These are phyloP conservation scores for Albizia julibrissin DNA, from an alignment of 306 rosid species.

Conservation along the genomic window DNA sequence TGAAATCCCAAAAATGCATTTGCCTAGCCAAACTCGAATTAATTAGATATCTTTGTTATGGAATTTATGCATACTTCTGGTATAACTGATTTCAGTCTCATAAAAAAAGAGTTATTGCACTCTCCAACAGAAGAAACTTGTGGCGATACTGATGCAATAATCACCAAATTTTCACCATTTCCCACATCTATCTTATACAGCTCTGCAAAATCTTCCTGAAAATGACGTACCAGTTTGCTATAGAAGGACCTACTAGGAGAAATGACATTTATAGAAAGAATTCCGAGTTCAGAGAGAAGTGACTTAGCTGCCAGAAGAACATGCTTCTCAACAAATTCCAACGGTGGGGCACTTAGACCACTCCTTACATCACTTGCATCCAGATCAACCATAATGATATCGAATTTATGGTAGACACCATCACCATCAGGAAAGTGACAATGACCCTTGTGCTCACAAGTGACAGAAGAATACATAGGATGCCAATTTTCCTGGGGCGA, in stretches of 20 bases:
- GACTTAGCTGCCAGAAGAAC: constrained; percentile 60
- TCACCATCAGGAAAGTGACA: constrained; percentile 18
- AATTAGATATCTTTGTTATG: constrained; percentile 41
- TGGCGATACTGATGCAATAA: constrained; percentile 54
- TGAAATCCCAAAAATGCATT: neutral
- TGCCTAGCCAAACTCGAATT: neutral
- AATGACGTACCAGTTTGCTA: constrained; percentile 43
- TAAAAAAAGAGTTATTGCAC: constrained; percentile 45
- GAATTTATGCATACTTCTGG: constrained; percentile 61
- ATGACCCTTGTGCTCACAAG: constrained; percentile 29
- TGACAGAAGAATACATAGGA: constrained; percentile 16
- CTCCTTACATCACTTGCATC: constrained; percentile 61
- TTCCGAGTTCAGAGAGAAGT: constrained; percentile 64
- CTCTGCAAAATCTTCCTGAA: constrained; percentile 56
- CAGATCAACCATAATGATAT: constrained; percentile 73
- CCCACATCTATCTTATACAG: constrained; percentile 70
- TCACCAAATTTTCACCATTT: constrained; percentile 75
- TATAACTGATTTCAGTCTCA: constrained; percentile 48
- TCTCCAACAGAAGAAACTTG: constrained; percentile 32
- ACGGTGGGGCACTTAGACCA: constrained; percentile 63
- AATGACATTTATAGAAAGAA: constrained; percentile 70
- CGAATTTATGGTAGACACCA: constrained; percentile 40
- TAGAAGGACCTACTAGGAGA: constrained; percentile 52
- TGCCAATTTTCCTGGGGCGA: constrained; percentile 19
- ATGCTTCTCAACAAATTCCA: constrained; percentile 58